Evolutionary conservation across 2,329 filamentous ascomycete species (phyloP), one percentile per base, ranked within the genome.

Genomic region (Ascochyta lentis): DNA sequence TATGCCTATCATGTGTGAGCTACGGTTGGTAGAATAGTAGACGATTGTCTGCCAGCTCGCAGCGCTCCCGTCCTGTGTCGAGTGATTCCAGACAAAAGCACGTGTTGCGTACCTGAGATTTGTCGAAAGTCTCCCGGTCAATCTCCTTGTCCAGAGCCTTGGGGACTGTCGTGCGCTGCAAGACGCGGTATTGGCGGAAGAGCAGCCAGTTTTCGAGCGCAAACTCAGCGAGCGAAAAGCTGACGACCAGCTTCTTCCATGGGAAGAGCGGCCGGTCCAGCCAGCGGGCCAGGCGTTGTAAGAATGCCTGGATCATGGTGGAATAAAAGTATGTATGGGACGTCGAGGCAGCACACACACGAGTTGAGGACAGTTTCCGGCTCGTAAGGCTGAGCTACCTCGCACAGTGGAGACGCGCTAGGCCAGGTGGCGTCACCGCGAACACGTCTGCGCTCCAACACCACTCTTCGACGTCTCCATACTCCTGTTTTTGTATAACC

Each of bases 221-320:
- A 76, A 91, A 98, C 75, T 99, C 92, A 59, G 90, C 92, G 68
- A 98, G 76, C 27, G 92, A 96, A 81, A 99, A 99, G 70, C 92
- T 91, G 67, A 98, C 85, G 70, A 99, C 93, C 69, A 99, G 87
- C 76, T 87, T 90, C 86, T 97, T 99, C 95, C 95, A 99, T 51
- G 95, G 94, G 81, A 98, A 96, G 72, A 91, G 83, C 55, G 94
- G 93, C 72, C 91, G 87, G 81, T 99, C 95, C 70, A 98, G 89
- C 77, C 90, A 88, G 77, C 86, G 86, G 73, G 92, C 91, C 66
- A 98, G 87, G 81, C 85, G 81, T 82, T 86, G 73, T 47, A 76
- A 64, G 49, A 74, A 57, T 53, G 65, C 71, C 67, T 76, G 72
- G 53, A 76, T 74, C 73, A 76, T 76, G 59, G 45, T 70, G 51